A percentile compares a stretch with the other conserved stretches of the same genome.
These are phyloP conservation scores for Scheffersomyces coipomensis DNA, from an alignment of 805 yeast genomes.

Conservation along the genomic window DNA sequence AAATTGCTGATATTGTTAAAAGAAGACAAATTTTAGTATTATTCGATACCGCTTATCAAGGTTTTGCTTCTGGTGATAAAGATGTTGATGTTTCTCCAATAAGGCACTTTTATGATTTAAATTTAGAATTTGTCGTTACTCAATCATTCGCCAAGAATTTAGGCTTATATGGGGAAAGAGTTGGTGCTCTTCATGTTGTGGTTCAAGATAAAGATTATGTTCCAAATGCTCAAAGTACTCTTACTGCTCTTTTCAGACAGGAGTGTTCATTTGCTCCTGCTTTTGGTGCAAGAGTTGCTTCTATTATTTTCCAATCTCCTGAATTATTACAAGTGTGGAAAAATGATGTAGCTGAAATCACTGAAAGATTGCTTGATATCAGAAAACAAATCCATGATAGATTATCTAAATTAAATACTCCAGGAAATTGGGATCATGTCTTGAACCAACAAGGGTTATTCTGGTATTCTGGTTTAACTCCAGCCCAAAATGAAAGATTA, in stretches of 20 bases:
- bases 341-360: slow-evolving; percentile 29
- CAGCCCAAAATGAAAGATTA: slow-evolving; percentile 30
- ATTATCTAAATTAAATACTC: slow-evolving; percentile 35
- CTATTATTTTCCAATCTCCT: slow-evolving; percentile 23
- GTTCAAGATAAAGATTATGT: slow-evolving; percentile 13
- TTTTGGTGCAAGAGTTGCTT: slow-evolving; percentile 43
- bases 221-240: slow-evolving; percentile 17
- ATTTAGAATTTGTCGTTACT: slow-evolving; percentile 43
- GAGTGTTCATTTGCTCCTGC: slow-evolving; percentile 48
- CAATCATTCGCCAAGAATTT: slow-evolving; percentile 42
- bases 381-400: slow-evolving; percentile 27
- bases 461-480: slow-evolving; percentile 42
- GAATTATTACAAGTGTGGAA: slow-evolving; percentile 32
- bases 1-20: slow-evolving; percentile 24
- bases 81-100: slow-evolving; percentile 48
- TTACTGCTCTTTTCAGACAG: slow-evolving; percentile 34
- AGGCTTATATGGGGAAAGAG: slow-evolving; percentile 42
- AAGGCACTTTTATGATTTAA: slow-evolving; percentile 28
- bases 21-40: slow-evolving; percentile 24
- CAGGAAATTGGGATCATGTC: slow-evolving; percentile 43
- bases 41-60: slow-evolving; percentile 44
- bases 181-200: slow-evolving; percentile 36
- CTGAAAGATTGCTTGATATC: slow-evolving; percentile 27
- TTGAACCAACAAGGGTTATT: slow-evolving; percentile 40
- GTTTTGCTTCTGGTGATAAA: slow-evolving; percentile 54